Base-by-base conservation (phyloP, 2,329 filamentous ascomycete species). In the Pyricularia grisea region DNA sequence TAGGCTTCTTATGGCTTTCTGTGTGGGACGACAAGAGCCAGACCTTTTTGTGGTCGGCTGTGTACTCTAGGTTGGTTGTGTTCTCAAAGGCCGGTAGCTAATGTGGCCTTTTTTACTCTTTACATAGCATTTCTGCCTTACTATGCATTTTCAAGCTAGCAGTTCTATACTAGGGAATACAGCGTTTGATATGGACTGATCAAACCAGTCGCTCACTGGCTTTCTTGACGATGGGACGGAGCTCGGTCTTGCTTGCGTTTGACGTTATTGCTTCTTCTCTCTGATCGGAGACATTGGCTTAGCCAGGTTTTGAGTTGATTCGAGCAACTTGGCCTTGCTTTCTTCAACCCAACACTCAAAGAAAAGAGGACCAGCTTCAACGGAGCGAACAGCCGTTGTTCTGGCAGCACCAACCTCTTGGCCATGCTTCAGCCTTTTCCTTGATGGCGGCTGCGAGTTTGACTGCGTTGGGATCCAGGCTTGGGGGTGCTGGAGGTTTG, bases 331-430 rank as follows among this genome's bases (percentile, higher is more conserved):
- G 55, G 82, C 63, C 75, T 84, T 73, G 79, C 85, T 72, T 82
- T 90, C 79, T 77, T 92, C 80, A 72, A 91, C 77, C 88, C 90
- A 82, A 80, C 90, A 83, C 81, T 91, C 88, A 76, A 90, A 82
- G 78, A 90, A 82, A 69, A 92, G 74, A 71, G 88, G 81, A 65
- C 88, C 82, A 67, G 88, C 82, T 70, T 82, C 82, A 0, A 88
- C 83, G 5, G 84, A 79, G 42, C 86, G 82, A 50, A 88, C 76
- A 12, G 86, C 81, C 1, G 77, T 83, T 1, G 83, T 85, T 65
- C 76, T 80, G 2, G 76, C 75, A 5, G 80, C 80, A 6, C 78
- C 78, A 2, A 81, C 66, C 67, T 79, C 78, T 42, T 72, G 67
- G 12, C 78, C 78, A 5, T 12, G n/a, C 12, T 42, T 71, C 0